Evolutionary conservation across 1,284 basidiomycete genomes (phyloP).

Genomic region (Cystobasidiaceae sp.): DNA sequence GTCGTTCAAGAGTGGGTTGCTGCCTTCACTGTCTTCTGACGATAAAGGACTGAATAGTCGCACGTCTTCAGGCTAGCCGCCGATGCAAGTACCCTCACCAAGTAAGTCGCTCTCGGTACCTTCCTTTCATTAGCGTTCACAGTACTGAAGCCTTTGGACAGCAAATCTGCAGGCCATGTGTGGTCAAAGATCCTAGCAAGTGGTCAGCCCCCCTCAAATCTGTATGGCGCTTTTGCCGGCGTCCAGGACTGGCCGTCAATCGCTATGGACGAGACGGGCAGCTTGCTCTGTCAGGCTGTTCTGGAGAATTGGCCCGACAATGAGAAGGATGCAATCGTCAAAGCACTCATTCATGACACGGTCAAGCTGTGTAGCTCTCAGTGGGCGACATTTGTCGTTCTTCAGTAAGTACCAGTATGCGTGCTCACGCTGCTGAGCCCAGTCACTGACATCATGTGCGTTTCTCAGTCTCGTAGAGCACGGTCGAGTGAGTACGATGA

Average conservation of each 20-base stretch:
- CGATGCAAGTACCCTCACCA: conserved; percentile 7
- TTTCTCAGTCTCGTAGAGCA: conserved; percentile 27
- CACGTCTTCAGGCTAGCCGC: neutral
- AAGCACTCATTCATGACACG: conserved; percentile 6
- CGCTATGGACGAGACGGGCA: conserved; percentile 31
- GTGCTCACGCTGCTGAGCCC: neutral
- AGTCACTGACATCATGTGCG: neutral
- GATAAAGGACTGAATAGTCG: neutral
- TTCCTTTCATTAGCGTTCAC: no score
- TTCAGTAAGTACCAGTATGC: conserved; percentile 8
- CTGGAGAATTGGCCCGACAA: conserved; percentile 28
- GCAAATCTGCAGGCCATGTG: conserved; percentile 28
- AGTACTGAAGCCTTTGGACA: neutral
- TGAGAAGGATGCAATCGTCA: conserved; percentile 19
- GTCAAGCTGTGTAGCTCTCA: conserved; percentile 12
- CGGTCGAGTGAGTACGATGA: conserved; percentile 1
- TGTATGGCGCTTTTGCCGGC: conserved; percentile 3
- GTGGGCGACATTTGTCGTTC: conserved; percentile 29
- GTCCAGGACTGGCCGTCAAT: conserved; percentile 21
- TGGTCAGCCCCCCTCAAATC: conserved; percentile 7
- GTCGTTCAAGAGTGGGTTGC: conserved; percentile 13
- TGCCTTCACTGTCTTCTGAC: no score
- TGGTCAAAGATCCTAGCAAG: conserved; percentile 25
- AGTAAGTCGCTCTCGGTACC: no score
- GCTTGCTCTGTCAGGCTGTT: conserved; percentile 23